Base-by-base conservation (phyloP, 1,284 basidiomycete genomes). In the Termitomyces sp. region DNA sequence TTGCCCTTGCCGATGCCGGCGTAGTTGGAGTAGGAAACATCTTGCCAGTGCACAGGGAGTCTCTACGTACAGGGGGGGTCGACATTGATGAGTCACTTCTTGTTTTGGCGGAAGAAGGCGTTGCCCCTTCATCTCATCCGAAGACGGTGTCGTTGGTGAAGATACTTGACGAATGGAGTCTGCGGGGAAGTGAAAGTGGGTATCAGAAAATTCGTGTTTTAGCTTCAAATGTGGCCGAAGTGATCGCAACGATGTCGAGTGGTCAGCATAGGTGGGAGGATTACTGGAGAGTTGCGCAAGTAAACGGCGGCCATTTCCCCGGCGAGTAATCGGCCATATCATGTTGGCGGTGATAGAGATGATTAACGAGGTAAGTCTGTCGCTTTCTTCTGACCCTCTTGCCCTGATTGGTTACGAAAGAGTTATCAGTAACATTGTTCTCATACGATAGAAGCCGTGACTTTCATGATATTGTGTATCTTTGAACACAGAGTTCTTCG, bases 141-240 rank as follows among this genome's bases (percentile, higher is more conserved):
- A 45, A 55, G 42, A 59, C 58, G 21, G 59, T 61, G 17, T 53
- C 59, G 43, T 42, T 61, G 33, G 59, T 61, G 3, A 61, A 61
- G 21, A 40, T 54, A 5, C 15, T 53, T 9, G 47, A 50, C 7
- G 31, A 39, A 34, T 28, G 24, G 12, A 38, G 24, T 12, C 42
- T 4, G 30, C 21, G 28, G 34, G 40, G 21, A 7, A 34, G 28
- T 8, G 33, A 19, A 38, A 42, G 34, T 33, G 38, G 17, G n/a
- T 46, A 51, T 26, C 57, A 59, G 43, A 44, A 55, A 13, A 53
- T 61, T n/a, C 57, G 57, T 5, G 55, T 58, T 1, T 38, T 61
- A 15, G 59, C 53, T 15, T 58, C 59, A 17, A 61, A 54, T 30
- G 54, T 39, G 3, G 52, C 45, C 13, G 40, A 45, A 8, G 57